A percentile compares a stretch with the other conserved stretches of the same genome.
Evolutionary conservation across 257 asterid species (phyloP).

Genomic region (Misopates orontium): DNA sequence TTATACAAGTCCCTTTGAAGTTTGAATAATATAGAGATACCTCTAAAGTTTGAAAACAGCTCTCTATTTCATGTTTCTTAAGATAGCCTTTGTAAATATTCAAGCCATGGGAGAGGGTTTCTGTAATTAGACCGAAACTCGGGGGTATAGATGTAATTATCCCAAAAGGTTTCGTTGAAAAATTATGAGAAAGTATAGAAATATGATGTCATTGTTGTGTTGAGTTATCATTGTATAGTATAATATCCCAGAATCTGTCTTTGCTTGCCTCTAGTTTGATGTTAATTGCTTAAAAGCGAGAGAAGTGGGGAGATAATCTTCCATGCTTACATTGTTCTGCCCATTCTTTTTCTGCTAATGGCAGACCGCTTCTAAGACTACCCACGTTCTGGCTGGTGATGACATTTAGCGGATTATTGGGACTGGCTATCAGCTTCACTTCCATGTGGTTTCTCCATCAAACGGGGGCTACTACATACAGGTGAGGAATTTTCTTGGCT

Average conservation of each 20-base stretch:
- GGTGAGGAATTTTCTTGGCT: slow-evolving; percentile 38
- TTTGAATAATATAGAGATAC: no score
- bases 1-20: no score
- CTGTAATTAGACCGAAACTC: no score
- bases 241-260: background rate
- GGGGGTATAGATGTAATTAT: no score
- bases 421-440: slow-evolving; percentile 89
- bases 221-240: background rate
- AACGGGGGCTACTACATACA: slow-evolving; percentile 91
- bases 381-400: slow-evolving; percentile 81
- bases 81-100: no score
- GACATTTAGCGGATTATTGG: slow-evolving; percentile 86
- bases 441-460: slow-evolving; percentile 99
- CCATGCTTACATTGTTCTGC: slow-evolving; percentile 8
- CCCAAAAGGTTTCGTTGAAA: no score
- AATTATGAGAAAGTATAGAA: no score
- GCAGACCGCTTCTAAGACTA: slow-evolving; percentile 74
- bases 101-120: no score
- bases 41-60: no score
- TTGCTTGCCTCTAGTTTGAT: background rate
- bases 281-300: background rate
- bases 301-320: background rate
- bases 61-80: no score
- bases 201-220: no score
- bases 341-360: slow-evolving; percentile 25